phyloP scores from a whole-genome alignment of 2,329 filamentous ascomycete species.

The Fusarium aywerte region DNA sequence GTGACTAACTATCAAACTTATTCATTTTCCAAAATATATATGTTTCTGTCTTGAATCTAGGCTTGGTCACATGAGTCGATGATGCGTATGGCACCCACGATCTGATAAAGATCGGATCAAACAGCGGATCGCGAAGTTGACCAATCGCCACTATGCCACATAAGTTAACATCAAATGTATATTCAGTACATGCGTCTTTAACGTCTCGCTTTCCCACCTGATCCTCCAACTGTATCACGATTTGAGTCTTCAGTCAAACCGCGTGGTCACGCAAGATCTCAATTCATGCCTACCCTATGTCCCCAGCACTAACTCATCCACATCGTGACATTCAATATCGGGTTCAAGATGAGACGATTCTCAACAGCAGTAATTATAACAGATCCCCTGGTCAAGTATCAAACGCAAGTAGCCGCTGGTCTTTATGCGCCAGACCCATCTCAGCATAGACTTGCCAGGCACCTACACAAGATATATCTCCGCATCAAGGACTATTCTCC shows the following conservation, averaged over 20 bases:
- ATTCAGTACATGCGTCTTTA: not conserved
- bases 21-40: no score
- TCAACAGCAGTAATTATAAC: conserved; percentile 68
- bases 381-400: conserved; percentile 81
- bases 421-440: conserved; percentile 75
- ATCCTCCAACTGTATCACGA: no score
- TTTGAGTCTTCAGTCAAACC: not conserved
- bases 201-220: not conserved
- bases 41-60: not conserved
- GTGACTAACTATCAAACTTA: not conserved
- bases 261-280: conserved; percentile 2
- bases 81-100: conserved; percentile 25
- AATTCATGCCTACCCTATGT: conserved; percentile 16
- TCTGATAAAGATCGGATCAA: conserved; percentile 30
- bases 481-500: conserved; percentile 83
- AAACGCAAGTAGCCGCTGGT: conserved; percentile 74
- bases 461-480: conserved; percentile 80
- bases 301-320: not conserved
- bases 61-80: conserved; percentile 20
- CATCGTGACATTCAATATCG: not conserved
- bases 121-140: conserved; percentile 5
- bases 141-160: conserved; percentile 7
- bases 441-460: conserved; percentile 77
- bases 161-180: not conserved
- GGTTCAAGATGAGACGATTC: conserved; percentile 48